Evolutionary conservation across 2,329 filamentous ascomycete genomes (phyloP).

Genomic region (Stachybotrys chartarum): DNA sequence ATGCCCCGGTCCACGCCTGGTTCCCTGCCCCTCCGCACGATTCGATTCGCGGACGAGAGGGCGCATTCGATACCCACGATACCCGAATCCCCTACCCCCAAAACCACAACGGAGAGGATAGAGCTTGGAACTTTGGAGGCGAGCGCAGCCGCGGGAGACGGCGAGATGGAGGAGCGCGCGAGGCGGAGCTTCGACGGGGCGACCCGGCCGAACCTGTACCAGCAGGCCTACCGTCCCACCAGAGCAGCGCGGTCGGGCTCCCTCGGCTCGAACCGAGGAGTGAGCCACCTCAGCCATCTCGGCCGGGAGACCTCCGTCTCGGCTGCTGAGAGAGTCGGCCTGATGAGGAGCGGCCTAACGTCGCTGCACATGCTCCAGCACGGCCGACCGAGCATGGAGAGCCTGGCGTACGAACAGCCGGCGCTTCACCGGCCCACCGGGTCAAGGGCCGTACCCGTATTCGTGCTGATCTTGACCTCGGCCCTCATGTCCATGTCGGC

Average conservation of each 20-base stretch:
- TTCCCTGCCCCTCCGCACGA: conserved; percentile 13
- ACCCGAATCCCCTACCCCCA: not conserved
- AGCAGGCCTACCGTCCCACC: conserved; percentile 10
- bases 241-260: conserved; percentile 19
- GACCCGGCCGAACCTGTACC: conserved; percentile 9
- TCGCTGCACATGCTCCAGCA: conserved; percentile 9
- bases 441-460: conserved; percentile 31
- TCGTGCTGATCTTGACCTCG: conserved; percentile 46
- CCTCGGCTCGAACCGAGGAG: conserved; percentile 10
- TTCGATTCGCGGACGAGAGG: conserved; percentile 21
- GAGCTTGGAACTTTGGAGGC: not conserved
- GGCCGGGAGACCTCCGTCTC: conserved; percentile 10
- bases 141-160: too few relatives aligned
- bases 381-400: conserved; percentile 3
- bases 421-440: conserved; percentile 6
- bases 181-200: not conserved
- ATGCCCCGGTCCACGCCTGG: not conserved
- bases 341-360: conserved; percentile 11
- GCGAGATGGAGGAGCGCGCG: not conserved
- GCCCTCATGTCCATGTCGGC: conserved; percentile 51
- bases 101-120: not conserved
- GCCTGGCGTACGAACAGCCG: not conserved
- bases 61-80: not conserved
- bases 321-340: conserved; percentile 4
- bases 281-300: conserved; percentile 7